Base-by-base conservation (phyloP, 306 rosid species). In the Lathyrus tuberosus region DNA sequence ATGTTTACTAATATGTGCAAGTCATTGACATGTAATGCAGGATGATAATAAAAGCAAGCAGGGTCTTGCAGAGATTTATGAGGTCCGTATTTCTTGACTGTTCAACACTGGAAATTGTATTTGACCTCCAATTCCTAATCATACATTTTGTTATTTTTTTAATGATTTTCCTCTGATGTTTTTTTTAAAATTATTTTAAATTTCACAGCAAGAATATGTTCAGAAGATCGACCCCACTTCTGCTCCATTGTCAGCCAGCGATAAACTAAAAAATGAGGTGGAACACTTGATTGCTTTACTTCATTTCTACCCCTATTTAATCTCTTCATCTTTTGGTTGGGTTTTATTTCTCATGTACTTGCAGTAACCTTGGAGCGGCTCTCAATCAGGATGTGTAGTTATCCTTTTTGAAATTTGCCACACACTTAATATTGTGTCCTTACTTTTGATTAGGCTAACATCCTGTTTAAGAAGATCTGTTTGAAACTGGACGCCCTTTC, bases 401-500 rank as follows among this genome's bases (percentile, higher is more conserved):
- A 37, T 51, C 51, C 41, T 71, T 61, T 66, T 56, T 14, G 14
- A 38, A 70, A 62, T 49, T 75, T 5, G n/a, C 47, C 74, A 47
- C 58, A 38, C 60, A 69, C 73, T 77, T 72, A 66, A 67, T 76
- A 60, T 62, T 43, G 44, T 53, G 77, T 15, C 47, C 62, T 69
- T 65, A 44, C 71, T 58, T 79, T 60, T 83, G 75, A 70, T 74
- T 88, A 95, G 97, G 97, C 95, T 61, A 85, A 79, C 85, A 43
- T 59, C 73, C 81, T 95, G 83, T 91, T 91, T 83, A 83, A 79
- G 85, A 87, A 81, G 79, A 85, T 95, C 59, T 82, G 88, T 78
- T 74, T 87, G 80, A 87, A 87, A 85, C 78, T 91, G 88, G 99
- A 95, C 66, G 89, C 97, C 72, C 97, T 94, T 67, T 87, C 99